These are phyloP conservation scores for Xylaria sp. DNA, from an alignment of 2,329 filamentous ascomycete genomes.

Conservation along the genomic window DNA sequence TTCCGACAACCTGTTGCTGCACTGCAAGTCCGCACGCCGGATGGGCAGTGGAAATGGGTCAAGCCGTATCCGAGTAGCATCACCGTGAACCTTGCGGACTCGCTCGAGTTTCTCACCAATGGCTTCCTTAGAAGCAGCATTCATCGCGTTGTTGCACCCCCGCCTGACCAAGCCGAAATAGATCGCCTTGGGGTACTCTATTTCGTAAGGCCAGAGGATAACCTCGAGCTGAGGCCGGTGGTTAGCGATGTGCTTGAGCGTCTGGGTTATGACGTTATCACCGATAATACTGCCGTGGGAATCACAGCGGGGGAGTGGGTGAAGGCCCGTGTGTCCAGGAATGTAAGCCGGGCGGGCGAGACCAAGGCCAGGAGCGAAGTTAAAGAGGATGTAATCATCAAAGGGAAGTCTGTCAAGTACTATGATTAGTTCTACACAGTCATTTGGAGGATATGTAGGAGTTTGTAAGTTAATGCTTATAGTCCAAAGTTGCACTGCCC, in stretches of 20 bases:
- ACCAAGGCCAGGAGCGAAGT: slow-evolving; percentile 43
- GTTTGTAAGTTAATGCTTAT: not conserved
- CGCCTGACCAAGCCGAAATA: slow-evolving; percentile 55
- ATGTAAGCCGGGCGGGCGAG: slow-evolving; percentile 33
- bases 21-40: slow-evolving; percentile 60
- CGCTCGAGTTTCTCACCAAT: slow-evolving; percentile 59
- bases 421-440: slow-evolving; percentile 43
- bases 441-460: not conserved
- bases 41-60: slow-evolving; percentile 62
- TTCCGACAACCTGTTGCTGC: slow-evolving; percentile 68
- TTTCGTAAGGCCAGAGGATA: slow-evolving; percentile 52
- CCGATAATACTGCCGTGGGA: slow-evolving; percentile 42
- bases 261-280: slow-evolving; percentile 47
- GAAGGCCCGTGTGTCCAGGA: slow-evolving; percentile 48
- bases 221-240: slow-evolving; percentile 48
- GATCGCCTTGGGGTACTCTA: slow-evolving; percentile 61
- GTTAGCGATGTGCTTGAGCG: slow-evolving; percentile 49
- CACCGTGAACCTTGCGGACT: slow-evolving; percentile 63
- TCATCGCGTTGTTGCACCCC: slow-evolving; percentile 56
- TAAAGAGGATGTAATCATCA: slow-evolving; percentile 46
- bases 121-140: slow-evolving; percentile 58
- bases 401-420: slow-evolving; percentile 49
- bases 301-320: slow-evolving; percentile 52
- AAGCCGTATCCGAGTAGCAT: slow-evolving; percentile 60
- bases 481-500: not conserved